Percentiles rank a stretch among this genome's conserved stretches.
Conservation (phyloP, 2,329 filamentous ascomycete species). For the Cordyceps javanica region DNA sequence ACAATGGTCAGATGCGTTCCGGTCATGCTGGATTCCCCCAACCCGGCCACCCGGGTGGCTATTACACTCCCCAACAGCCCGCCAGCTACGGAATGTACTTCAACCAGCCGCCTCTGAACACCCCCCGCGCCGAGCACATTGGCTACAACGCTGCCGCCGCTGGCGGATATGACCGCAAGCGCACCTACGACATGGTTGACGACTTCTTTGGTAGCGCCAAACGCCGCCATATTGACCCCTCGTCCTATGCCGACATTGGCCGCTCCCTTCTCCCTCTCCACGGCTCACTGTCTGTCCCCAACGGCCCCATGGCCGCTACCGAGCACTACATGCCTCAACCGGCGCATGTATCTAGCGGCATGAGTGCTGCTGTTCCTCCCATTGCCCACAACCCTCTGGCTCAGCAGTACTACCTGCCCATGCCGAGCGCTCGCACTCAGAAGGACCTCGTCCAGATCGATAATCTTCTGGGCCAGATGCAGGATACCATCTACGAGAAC, state of each 20-base stretch:
- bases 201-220: slow-evolving; percentile 94
- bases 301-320: slow-evolving; percentile 37
- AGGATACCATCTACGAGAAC: slow-evolving; percentile 92
- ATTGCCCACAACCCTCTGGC: slow-evolving; percentile 50
- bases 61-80: slow-evolving; percentile 52
- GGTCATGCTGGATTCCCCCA: slow-evolving; percentile 50
- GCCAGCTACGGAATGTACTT: slow-evolving; percentile 73
- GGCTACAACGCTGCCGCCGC: slow-evolving; percentile 47
- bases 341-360: slow-evolving; percentile 34
- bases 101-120: slow-evolving; percentile 54
- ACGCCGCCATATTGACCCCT: slow-evolving; percentile 81
- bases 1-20: slow-evolving; percentile 57
- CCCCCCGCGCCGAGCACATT: slow-evolving; percentile 53
- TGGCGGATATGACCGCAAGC: slow-evolving; percentile 66
- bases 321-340: slow-evolving; percentile 49
- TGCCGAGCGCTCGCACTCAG: slow-evolving; percentile 86
- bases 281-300: slow-evolving; percentile 59
- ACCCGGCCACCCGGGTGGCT: slow-evolving; percentile 44
- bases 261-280: slow-evolving; percentile 81
- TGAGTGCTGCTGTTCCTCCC: slow-evolving; percentile 50
- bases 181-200: slow-evolving; percentile 80
- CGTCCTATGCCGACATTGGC: slow-evolving; percentile 85
- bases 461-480: slow-evolving; percentile 91
- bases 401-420: slow-evolving; percentile 82
- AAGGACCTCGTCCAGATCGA: slow-evolving; percentile 91